Percentiles rank a stretch among this genome's conserved stretches.
These are phyloP conservation scores for Durotheca rogersii DNA, from an alignment of 495 filamentous ascomycete species.

Conservation along the genomic window DNA sequence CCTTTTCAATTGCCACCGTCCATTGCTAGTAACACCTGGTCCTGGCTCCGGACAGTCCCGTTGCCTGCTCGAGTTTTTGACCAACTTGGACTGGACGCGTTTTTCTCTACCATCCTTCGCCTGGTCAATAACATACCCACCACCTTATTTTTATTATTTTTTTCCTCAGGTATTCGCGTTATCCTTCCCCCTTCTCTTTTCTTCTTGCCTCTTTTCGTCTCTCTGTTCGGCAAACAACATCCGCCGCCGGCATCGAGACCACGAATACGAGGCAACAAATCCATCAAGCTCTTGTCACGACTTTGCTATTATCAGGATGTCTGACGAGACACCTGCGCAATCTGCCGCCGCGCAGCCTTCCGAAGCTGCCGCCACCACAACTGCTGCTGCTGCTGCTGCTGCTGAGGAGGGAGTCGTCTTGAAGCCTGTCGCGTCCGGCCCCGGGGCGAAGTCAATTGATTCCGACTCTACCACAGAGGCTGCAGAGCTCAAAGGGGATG, in stretches of 20 bases:
- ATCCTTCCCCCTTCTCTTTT: background rate
- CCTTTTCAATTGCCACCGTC: slow-evolving; percentile 20
- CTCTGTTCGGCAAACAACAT: no score
- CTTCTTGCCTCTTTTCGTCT: slow-evolving; percentile 4
- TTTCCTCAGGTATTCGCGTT: slow-evolving; percentile 6
- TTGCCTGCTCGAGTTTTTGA: slow-evolving; percentile 27
- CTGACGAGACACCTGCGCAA: slow-evolving; percentile 34
- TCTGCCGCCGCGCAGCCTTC: slow-evolving; percentile 29
- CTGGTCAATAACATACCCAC: slow-evolving; percentile 30
- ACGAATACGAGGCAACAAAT: no score
- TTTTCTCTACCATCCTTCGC: slow-evolving; percentile 29
- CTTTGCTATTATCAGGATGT: slow-evolving; percentile 25
- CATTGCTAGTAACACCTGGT: slow-evolving; percentile 19
- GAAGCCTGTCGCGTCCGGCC: slow-evolving; percentile 30
- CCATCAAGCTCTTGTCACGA: no score
- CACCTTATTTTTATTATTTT: slow-evolving; percentile 10
- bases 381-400: slow-evolving; percentile 8
- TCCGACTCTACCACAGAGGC: slow-evolving; percentile 19
- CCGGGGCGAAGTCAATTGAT: slow-evolving; percentile 29
- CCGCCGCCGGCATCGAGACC: slow-evolving; percentile 16
- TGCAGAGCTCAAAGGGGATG: slow-evolving; percentile 14
- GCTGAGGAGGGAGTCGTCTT: slow-evolving; percentile 10
- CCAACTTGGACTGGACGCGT: slow-evolving; percentile 32
- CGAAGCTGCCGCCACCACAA: slow-evolving; percentile 11
- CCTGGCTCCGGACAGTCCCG: slow-evolving; percentile 21